phyloP scores from a whole-genome alignment of 2,329 filamentous ascomycete species.

The Aureobasidium musti region DNA sequence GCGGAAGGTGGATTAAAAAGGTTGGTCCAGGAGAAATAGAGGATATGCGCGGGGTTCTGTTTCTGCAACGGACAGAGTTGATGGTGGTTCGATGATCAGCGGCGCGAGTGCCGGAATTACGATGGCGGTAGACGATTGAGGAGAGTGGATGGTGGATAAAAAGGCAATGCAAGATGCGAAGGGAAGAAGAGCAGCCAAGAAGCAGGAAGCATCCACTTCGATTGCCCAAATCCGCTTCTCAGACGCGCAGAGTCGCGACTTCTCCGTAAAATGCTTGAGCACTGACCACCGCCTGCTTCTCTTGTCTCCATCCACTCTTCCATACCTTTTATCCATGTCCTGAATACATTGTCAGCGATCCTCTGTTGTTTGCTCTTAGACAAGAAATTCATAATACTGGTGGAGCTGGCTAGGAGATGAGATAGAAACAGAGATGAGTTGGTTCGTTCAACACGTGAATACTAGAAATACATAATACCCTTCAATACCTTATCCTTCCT shows the following conservation, averaged over 20 bases:
- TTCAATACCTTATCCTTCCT: neutral
- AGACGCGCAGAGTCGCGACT: conserved; percentile 23
- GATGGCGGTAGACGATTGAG: conserved; percentile 7
- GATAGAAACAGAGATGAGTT: conserved; percentile 22
- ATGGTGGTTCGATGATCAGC: neutral
- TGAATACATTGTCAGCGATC: too few relatives aligned
- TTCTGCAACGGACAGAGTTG: conserved; percentile 26
- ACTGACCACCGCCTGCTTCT: conserved; percentile 5
- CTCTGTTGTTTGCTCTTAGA: neutral
- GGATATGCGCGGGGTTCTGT: conserved; percentile 1
- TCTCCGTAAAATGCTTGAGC: conserved; percentile 14
- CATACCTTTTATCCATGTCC: neutral
- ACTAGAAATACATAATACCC: conserved; percentile 10
- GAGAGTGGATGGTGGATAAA: neutral
- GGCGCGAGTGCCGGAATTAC: conserved; percentile 8
- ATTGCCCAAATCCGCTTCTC: conserved; percentile 5
- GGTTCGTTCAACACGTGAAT: conserved; percentile 17
- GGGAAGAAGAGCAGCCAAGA: conserved; percentile 16
- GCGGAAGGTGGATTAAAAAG: conserved; percentile 23
- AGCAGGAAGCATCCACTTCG: neutral
- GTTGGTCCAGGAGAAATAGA: conserved; percentile 21
- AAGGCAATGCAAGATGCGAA: conserved; percentile 24
- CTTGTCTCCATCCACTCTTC: neutral
- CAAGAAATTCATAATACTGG: neutral
- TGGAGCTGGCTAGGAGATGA: neutral